Percentiles rank a stretch among this genome's conserved stretches.
Conservation (phyloP, 1,284 basidiomycete genomes). For the Trichosporon faecale region DNA sequence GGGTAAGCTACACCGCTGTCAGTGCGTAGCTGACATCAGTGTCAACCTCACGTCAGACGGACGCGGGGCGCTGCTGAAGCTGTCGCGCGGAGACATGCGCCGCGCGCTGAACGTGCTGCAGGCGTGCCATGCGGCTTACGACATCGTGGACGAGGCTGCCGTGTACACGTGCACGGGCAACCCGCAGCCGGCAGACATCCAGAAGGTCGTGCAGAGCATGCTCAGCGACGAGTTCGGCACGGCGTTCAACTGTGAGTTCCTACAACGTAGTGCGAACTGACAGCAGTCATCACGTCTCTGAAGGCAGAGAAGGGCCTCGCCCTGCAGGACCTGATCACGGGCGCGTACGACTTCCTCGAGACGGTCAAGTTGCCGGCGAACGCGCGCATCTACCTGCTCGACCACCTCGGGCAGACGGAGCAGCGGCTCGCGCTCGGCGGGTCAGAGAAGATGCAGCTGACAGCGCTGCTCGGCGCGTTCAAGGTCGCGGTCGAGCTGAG, state of each 20-base stretch:
- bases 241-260: conserved; percentile 61
- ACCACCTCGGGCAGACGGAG: conserved; percentile 87
- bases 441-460: conserved; percentile 90
- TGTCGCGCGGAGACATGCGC: conserved; percentile 96
- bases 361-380: conserved; percentile 79
- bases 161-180: conserved; percentile 97
- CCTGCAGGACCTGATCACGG: conserved; percentile 89
- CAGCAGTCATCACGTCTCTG: conserved; percentile 74
- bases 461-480: conserved; percentile 86
- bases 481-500: conserved; percentile 80
- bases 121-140: conserved; percentile 96
- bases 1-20: conserved; percentile 58
- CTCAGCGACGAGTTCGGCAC: conserved; percentile 94
- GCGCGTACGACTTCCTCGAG: conserved; percentile 86
- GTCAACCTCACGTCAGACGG: conserved; percentile 85
- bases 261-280: background rate
- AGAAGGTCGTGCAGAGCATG: conserved; percentile 91
- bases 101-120: conserved; percentile 93
- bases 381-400: conserved; percentile 85
- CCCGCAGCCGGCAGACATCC: conserved; percentile 91
- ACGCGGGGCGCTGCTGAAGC: conserved; percentile 80
- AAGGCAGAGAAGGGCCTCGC: conserved; percentile 92
- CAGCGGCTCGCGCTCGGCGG: conserved; percentile 89
- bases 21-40: conserved; percentile 54
- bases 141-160: conserved; percentile 79